Base-by-base conservation (phyloP, 768 basidiomycete genomes). In the Albatrellus ellisii region DNA sequence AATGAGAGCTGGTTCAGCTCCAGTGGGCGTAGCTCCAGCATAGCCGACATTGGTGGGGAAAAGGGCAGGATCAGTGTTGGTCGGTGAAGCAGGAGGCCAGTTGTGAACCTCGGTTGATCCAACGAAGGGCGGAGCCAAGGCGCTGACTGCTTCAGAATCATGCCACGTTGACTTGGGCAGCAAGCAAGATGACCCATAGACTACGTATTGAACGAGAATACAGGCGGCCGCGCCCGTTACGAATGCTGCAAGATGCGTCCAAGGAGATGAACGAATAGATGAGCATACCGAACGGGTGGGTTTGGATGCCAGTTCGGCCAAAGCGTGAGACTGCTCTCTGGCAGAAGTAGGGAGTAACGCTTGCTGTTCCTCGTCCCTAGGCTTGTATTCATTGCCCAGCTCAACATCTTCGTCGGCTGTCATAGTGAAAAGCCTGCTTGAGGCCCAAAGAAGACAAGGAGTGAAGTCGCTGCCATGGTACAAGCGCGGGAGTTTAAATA, bases 31-130 rank as follows among this genome's bases (percentile, higher is more conserved):
- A 18, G 64, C 68, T 12, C 87, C 87, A 2, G 79, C 65, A 55
- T 87, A 77, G 27, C 87, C 87, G 3, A 90, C 77, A 50, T 75
- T 51, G 24, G 82, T 71, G 4, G 87, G 87, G 57, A 90, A 90
- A 21, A 82, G 50, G 1, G 78, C 72, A 0, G 86, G 80, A 49
- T 70, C 69, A 6, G 63, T 67, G 51, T 89, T 89, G 14, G 83
- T 86, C 0, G 86, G 83, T 5, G 71, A 69, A 0, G 73, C 49
- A 0, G 87, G 86, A 7, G 87, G 87, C 56, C 72, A 87, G 17
- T 73, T 56, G 57, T 87, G 74, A 4, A 70, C 66, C 45, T 70
- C 67, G 2, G 82, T 79, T 1, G 82, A 83, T 11, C 86, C 85
- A 15, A 76, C 80, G 55, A 75, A 73, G 1, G 82, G 77, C 2